phyloP scores from a whole-genome alignment of 2,329 filamentous ascomycete species.

The Colletotrichum eleusines region DNA sequence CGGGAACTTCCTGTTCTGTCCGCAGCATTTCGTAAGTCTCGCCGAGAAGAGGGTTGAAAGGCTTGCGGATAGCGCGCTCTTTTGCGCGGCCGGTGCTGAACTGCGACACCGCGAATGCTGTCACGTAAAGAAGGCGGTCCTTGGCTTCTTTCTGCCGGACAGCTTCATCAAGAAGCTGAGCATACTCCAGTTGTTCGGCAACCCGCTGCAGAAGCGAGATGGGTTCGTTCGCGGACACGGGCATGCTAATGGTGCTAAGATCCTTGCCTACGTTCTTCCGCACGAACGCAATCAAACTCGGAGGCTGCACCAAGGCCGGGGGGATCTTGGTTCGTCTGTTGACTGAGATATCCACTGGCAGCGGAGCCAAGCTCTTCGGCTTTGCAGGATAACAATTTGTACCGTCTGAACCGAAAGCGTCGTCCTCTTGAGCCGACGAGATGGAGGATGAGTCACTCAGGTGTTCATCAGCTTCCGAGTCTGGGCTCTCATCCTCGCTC shows the following conservation, averaged over 20 bases:
- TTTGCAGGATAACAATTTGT: conserved; percentile 76
- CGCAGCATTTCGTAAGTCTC: conserved; percentile 95
- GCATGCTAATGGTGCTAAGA: conserved; percentile 96
- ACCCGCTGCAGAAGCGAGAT: conserved; percentile 88
- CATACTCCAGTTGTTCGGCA: conserved; percentile 93
- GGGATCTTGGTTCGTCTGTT: conserved; percentile 77
- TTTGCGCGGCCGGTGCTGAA: conserved; percentile 86
- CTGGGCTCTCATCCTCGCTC: conserved; percentile 75
- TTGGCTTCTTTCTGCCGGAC: conserved; percentile 68
- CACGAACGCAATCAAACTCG: conserved; percentile 92
- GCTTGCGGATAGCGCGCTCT: conserved; percentile 93
- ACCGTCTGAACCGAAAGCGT: conserved; percentile 71
- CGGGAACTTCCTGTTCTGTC: conserved; percentile 77
- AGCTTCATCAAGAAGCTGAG: conserved; percentile 83
- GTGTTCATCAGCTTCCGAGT: conserved; percentile 67
- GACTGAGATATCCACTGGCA: conserved; percentile 77
- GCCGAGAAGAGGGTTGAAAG: conserved; percentile 96
- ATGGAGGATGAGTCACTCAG: conserved; percentile 68
- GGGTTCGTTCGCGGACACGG: conserved; percentile 95
- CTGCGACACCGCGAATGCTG: conserved; percentile 90
- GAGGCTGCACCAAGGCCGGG: conserved; percentile 81
- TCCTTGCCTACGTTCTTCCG: conserved; percentile 99
- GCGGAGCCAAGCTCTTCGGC: conserved; percentile 80
- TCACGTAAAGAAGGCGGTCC: conserved; percentile 85
- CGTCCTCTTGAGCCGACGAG: conserved; percentile 68